Base-by-base conservation (phyloP, 345 rosid genomes). In the Zanthoxylum bungeanum region DNA sequence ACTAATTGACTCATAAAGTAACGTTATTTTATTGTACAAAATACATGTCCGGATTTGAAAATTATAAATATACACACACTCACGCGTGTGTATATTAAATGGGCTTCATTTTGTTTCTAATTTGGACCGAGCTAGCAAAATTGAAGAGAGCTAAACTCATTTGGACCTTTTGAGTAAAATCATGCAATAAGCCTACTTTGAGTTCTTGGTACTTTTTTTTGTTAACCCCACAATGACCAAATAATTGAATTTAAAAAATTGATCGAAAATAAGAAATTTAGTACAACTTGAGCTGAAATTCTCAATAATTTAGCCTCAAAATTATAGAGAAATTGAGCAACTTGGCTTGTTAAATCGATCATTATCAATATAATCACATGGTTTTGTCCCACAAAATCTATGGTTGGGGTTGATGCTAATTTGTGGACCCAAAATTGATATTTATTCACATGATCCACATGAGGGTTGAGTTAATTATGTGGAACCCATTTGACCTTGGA, bases 381-480 rank as follows among this genome's bases (percentile, higher is more conserved):
- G 9, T 46, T 53, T 31, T 53, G 64, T 57, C 76, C 76, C 70
- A 55, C 52, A 1, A 73, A 36, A 44, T 64, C 63, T 16, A 68
- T 16, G 42, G 21, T 50, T 30, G 14, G 74, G 55, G 62, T 19
- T 55, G 36, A 55, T 21, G 31, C 30, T 22, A 50, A 36, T 44
- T 7, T 22, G 65, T 64, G 65, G 58, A 2, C 27, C 58, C 70
- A 30, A 21, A 12, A 9, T 39, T 24, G 53, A 64, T 55, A 5
- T 7, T 4, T 9, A 9, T 40, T 60, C 30, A 33, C 53, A 33
- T 24, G 49, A 70, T 14, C 36, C 63, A 21, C 64, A 31, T 21
- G 51, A 52, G 33, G 67, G 22, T 58, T 58, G 17, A 11, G 40
- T 42, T 25, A 27, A 14, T 58, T 8, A 9, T 27, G 60, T 36